Evolutionary conservation across 2,329 filamentous ascomycete species (phyloP), one percentile per base, ranked within the genome.

Genomic region (Colletotrichum echinochloae): DNA sequence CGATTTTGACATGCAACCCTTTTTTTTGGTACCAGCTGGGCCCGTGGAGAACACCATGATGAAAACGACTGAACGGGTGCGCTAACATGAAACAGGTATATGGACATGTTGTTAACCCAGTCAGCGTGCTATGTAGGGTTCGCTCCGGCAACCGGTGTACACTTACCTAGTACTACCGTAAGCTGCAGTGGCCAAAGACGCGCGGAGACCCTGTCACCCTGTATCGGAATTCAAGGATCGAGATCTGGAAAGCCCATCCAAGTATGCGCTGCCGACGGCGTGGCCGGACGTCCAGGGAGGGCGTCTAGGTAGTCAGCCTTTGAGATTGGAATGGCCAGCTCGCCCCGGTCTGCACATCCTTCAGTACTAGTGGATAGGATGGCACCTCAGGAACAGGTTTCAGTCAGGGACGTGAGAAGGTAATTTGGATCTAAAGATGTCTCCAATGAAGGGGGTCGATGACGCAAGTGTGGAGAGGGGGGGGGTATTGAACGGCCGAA

Each of bases 181-280:
- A 3, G n/a, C n/a, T 14, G n/a, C 18, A 16, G 54, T 39, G 54
- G 33, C 18, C 35, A 9, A 3, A 30, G 26, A 37, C 44, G 28
- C 26, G 14, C 14, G 26, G 35, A 26, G 37, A 39, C 28, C 30
- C 30, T 33, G 8, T n/a, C n/a, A n/a, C n/a, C 30, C 23, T 26
- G 56, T 1, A 67, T 63, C 59, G 65, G 48, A 65, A 48, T 69
- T 9, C n/a, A 28, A 18, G 60, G 66, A 60, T 65, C 61, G 48
- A 69, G 48, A 65, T 60, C 18, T 48, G 26, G 55, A 69, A 69
- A 65, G 55, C 49, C 65, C 66, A 65, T 69, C 55, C 61, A 55
- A 60, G 54, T 55, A 59, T 28, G 44, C 28, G 7, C 28, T 18
- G 28, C n/a, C 28, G 6, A 16, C 28, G 14, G 23, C 26, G 11